These are phyloP conservation scores for Turritis glabra DNA, from an alignment of 345 rosid species.

Conservation along the genomic window DNA sequence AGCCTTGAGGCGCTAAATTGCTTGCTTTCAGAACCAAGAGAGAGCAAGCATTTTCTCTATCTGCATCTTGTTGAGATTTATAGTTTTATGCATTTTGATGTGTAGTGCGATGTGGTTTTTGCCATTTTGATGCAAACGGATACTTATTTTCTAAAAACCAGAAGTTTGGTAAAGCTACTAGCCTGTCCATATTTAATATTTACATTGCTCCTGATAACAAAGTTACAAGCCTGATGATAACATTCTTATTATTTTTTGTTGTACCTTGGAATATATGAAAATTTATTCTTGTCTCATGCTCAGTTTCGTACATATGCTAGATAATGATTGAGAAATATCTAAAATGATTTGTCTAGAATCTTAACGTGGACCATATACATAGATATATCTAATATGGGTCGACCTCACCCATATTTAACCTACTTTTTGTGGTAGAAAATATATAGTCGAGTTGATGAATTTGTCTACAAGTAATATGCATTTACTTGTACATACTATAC, in stretches of 20 bases:
- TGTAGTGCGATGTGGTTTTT: not conserved
- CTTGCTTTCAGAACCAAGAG: constrained; percentile 35
- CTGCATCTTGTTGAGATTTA: constrained; percentile 19
- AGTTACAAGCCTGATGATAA: not conserved
- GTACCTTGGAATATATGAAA: no score
- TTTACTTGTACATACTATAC: no score
- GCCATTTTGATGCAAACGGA: not conserved
- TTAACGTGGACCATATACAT: no score
- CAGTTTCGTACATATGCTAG: no score
- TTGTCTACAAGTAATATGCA: no score
- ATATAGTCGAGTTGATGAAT: no score
- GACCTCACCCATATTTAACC: not conserved
- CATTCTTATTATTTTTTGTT: not conserved
- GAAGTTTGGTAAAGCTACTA: not conserved
- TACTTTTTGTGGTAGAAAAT: not conserved
- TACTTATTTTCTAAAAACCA: not conserved
- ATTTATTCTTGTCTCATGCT: no score
- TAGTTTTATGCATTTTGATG: constrained; percentile 14
- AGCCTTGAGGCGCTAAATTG: constrained; percentile 18
- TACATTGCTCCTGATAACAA: not conserved
- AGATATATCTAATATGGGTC: no score
- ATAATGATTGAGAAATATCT: no score
- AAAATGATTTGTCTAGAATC: no score
- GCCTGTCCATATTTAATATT: not conserved
- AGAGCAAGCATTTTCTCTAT: constrained; percentile 14